phyloP scores from a whole-genome alignment of 148 eudicot species.

The Agrostemma githago region DNA sequence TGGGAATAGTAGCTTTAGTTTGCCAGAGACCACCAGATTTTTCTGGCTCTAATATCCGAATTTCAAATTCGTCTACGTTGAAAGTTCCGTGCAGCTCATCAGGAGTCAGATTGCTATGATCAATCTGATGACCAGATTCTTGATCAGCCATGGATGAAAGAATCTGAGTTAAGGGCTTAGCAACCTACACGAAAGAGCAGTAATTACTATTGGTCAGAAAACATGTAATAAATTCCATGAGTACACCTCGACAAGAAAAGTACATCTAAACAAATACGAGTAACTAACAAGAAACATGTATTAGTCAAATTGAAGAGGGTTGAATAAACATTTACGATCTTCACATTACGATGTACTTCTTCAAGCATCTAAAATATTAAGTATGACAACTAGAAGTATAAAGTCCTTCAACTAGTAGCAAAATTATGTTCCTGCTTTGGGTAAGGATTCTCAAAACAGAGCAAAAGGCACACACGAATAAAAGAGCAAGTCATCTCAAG shows the following conservation, averaged over 20 bases:
- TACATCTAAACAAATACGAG: not conserved
- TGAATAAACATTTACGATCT: not conserved
- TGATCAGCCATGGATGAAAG: conserved; percentile 85
- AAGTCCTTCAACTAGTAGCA: not conserved
- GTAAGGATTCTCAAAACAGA: too few relatives aligned
- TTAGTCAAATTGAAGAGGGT: not conserved
- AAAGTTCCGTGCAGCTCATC: conserved; percentile 64
- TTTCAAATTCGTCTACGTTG: conserved; percentile 85
- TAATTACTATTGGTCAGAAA: not conserved
- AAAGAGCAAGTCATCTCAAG: too few relatives aligned
- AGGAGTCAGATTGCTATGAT: conserved; percentile 58
- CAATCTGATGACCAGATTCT: conserved; percentile 80
- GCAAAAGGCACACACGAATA: too few relatives aligned
- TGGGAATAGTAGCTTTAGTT: conserved; percentile 83
- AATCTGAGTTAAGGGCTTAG: conserved; percentile 90
- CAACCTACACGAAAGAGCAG: conserved; percentile 42
- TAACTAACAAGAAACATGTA: not conserved
- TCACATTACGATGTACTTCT: not conserved
- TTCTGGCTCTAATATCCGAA: conserved; percentile 87
- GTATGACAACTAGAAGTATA: not conserved
- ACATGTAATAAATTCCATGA: not conserved
- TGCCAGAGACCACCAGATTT: conserved; percentile 91
- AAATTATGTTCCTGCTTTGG: not conserved
- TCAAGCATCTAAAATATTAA: too few relatives aligned
- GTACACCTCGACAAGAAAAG: not conserved